These are phyloP conservation scores for Peribolospora baueri DNA, from an alignment of 768 basidiomycete species.

Conservation along the genomic window DNA sequence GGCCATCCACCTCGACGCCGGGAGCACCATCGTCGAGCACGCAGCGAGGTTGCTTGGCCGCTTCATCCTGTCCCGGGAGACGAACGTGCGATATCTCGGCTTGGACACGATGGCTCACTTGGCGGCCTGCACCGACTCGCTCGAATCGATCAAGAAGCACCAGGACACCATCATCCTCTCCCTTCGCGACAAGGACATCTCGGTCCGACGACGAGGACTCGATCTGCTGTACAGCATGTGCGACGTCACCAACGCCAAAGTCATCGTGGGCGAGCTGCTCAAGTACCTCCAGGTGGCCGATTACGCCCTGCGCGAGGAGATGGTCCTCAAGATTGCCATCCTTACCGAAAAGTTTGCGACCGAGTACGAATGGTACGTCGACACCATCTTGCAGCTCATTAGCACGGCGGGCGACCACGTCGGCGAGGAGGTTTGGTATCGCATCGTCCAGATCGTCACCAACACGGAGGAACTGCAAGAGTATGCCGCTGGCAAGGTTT, in stretches of 20 bases:
- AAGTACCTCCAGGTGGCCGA: slow-evolving; percentile 89
- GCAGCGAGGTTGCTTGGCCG: slow-evolving; percentile 77
- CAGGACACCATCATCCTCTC: slow-evolving; percentile 87
- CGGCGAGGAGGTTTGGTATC: slow-evolving; percentile 98
- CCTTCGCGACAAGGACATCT: slow-evolving; percentile 89
- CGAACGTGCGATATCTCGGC: slow-evolving; percentile 90
- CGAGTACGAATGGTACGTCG: slow-evolving; percentile 47
- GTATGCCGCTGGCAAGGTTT: slow-evolving; percentile 79
- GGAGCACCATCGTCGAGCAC: slow-evolving; percentile 60
- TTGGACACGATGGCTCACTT: slow-evolving; percentile 96
- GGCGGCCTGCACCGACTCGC: slow-evolving; percentile 71
- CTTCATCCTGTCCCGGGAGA: slow-evolving; percentile 94
- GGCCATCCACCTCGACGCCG: slow-evolving; percentile 84
- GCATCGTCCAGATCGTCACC: slow-evolving; percentile 84
- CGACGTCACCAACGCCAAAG: slow-evolving; percentile 83
- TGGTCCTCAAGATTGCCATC: slow-evolving; percentile 97
- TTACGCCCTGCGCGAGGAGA: slow-evolving; percentile 85
- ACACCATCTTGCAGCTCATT: slow-evolving; percentile 86
- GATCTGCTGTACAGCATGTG: slow-evolving; percentile 99
- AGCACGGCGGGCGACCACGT: slow-evolving; percentile 95
- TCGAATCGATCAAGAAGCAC: slow-evolving; percentile 80
- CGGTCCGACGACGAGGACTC: slow-evolving; percentile 73
- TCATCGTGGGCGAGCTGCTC: slow-evolving; percentile 83
- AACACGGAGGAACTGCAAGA: slow-evolving; percentile 94
- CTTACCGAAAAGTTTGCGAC: slow-evolving; percentile 96